Conservation (phyloP, 768 basidiomycete species). For the Panus rudis region DNA sequence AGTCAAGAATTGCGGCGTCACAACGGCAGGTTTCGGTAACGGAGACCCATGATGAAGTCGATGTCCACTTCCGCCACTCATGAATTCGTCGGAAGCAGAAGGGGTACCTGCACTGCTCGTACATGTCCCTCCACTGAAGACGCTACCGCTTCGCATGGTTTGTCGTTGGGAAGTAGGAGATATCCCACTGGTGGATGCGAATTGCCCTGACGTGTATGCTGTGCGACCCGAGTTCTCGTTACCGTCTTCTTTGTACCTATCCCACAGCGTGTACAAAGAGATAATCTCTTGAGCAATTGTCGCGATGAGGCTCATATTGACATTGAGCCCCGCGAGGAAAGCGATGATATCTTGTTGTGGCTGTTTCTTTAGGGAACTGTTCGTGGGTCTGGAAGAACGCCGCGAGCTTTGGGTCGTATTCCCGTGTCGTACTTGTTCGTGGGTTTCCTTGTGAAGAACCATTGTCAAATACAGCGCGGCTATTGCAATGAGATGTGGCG, state of each 20-base stretch:
- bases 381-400: constrained; percentile 42
- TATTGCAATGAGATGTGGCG: constrained; percentile 91
- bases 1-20: constrained; percentile 56
- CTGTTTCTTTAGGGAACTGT: constrained; percentile 34
- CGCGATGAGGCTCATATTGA: constrained; percentile 74
- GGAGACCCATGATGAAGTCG: constrained; percentile 14
- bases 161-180: too few species aligned
- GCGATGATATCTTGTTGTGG: constrained; percentile 57
- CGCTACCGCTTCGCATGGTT: constrained; percentile 19
- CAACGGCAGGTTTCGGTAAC: constrained; percentile 19
- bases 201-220: constrained; percentile 17
- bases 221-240: constrained; percentile 9
- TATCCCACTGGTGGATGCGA: constrained; percentile 18
- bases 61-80: constrained; percentile 13
- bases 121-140: constrained; percentile 20
- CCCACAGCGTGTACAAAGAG: constrained; percentile 85
- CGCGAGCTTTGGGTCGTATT: constrained; percentile 34
- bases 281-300: constrained; percentile 90
- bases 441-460: constrained; percentile 43
- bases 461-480: constrained; percentile 87
- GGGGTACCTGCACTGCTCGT: constrained; percentile 24
- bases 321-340: constrained; percentile 82
- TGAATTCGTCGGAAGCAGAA: constrained; percentile 5
- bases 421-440: constrained; percentile 9
- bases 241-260: constrained; percentile 65